Evolutionary conservation across 345 rosid species (phyloP).

Genomic region (Erysimum cheiranthoides): DNA sequence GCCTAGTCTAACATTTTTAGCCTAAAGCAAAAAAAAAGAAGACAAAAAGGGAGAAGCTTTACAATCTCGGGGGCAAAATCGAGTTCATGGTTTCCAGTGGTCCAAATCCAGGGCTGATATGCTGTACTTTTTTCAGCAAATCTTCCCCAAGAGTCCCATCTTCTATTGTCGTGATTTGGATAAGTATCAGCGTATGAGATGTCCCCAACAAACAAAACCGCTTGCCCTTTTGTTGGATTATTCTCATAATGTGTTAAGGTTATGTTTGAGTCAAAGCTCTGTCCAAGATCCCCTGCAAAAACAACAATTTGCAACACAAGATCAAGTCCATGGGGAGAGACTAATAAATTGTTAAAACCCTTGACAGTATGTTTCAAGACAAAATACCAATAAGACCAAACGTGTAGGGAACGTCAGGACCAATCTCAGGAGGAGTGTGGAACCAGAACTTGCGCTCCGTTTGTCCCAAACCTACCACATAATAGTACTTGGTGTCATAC

Average conservation of each 20-base stretch:
- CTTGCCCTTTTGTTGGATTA: slow-evolving; percentile 67
- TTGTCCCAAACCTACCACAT: slow-evolving; percentile 60
- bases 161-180: slow-evolving; percentile 65
- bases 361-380: slow-evolving; percentile 1
- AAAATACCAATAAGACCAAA: slow-evolving; percentile 63
- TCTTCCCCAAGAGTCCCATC: slow-evolving; percentile 97
- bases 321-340: slow-evolving; percentile 6
- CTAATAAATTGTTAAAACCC: not conserved
- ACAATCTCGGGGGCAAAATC: slow-evolving; percentile 80
- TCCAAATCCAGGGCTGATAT: slow-evolving; percentile 99
- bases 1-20: not conserved
- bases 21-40: slow-evolving; percentile 3
- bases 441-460: slow-evolving; percentile 67
- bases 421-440: slow-evolving; percentile 67
- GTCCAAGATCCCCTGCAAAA: slow-evolving; percentile 92
- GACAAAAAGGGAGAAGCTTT: slow-evolving; percentile 37
- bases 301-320: slow-evolving; percentile 21
- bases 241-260: slow-evolving; percentile 82
- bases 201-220: slow-evolving; percentile 82
- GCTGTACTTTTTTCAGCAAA: slow-evolving; percentile 84
- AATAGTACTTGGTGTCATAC: slow-evolving; percentile 67
- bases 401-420: slow-evolving; percentile 75
- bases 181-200: slow-evolving; percentile 87
- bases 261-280: slow-evolving; percentile 80
- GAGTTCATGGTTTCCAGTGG: slow-evolving; percentile 84